phyloP scores from a whole-genome alignment of 73 alveolate genomes.

The Blepharisma stoltei region DNA sequence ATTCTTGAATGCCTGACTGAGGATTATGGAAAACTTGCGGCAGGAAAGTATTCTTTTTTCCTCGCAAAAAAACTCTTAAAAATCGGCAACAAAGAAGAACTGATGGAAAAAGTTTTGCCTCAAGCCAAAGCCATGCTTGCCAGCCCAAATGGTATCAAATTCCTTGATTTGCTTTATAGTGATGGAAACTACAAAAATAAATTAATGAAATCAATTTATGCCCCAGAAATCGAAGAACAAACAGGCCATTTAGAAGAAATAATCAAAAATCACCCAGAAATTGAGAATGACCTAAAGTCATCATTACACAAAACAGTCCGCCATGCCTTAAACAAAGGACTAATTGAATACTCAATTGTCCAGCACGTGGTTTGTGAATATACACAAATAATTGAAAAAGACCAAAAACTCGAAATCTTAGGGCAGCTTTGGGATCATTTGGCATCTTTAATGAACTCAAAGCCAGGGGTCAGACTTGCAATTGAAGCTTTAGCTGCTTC shows the following conservation, averaged over 20 bases:
- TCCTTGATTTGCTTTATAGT: not conserved
- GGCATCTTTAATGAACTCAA: not conserved
- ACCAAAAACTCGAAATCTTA: not conserved
- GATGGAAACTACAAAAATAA: not conserved
- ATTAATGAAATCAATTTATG: not conserved
- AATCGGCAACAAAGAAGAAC: conserved; percentile 21
- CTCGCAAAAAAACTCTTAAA: conserved; percentile 25
- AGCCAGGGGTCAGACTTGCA: not conserved
- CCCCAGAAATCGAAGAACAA: not conserved
- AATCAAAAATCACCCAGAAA: too few relatives aligned
- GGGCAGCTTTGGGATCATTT: not conserved
- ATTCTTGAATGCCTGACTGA: not conserved
- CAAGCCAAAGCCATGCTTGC: not conserved
- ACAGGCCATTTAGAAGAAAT: not conserved
- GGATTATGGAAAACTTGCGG: not conserved
- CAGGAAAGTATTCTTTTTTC: conserved; percentile 29
- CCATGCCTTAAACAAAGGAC: not conserved
- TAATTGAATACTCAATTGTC: not conserved
- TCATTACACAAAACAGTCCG: too few relatives aligned
- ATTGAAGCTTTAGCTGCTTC: not conserved
- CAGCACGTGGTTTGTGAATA: not conserved
- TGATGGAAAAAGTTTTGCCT: not conserved
- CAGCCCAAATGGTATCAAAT: not conserved
- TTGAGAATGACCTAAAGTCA: too few relatives aligned
- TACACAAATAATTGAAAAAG: not conserved